A percentile compares a stretch with the other conserved stretches of the same genome.
phyloP scores from a whole-genome alignment of 148 eudicot species.

The Fagopyrum homotropicum region DNA sequence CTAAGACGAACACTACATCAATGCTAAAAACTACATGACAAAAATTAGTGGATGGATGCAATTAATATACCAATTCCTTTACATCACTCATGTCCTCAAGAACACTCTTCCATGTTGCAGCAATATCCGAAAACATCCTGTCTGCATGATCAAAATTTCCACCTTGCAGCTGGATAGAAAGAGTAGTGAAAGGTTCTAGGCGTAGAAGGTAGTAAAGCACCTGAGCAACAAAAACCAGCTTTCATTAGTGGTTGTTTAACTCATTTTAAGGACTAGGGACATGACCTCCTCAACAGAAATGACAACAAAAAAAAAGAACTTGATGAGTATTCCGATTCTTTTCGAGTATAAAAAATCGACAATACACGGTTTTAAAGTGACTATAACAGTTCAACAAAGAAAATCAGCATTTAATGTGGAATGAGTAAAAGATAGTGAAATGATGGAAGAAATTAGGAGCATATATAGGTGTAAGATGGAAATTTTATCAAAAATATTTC shows the following conservation, averaged over 20 bases:
- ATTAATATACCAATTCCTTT: constrained; percentile 74
- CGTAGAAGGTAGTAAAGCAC: constrained; percentile 85
- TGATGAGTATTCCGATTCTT: background rate
- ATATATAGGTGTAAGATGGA: too few species aligned
- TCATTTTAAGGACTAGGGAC: background rate
- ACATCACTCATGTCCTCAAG: constrained; percentile 99
- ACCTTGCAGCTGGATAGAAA: constrained; percentile 90
- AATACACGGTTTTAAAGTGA: background rate
- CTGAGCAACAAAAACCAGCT: constrained; percentile 31
- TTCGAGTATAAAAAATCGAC: background rate
- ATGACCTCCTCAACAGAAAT: background rate
- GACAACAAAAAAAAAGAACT: background rate
- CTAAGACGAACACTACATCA: background rate
- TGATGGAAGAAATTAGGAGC: background rate
- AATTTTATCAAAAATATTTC: too few species aligned
- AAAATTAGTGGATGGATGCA: background rate
- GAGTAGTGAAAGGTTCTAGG: constrained; percentile 95
- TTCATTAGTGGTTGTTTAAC: background rate
- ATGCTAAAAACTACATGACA: background rate
- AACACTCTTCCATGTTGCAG: constrained; percentile 93
- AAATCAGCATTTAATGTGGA: background rate
- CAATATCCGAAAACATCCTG: constrained; percentile 94
- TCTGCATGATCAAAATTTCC: constrained; percentile 99
- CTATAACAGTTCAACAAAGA: background rate
- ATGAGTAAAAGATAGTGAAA: background rate